These are phyloP conservation scores for Chlorokybus atmophyticus DNA, from an alignment of 139 green algal genomes.

Conservation along the genomic window DNA sequence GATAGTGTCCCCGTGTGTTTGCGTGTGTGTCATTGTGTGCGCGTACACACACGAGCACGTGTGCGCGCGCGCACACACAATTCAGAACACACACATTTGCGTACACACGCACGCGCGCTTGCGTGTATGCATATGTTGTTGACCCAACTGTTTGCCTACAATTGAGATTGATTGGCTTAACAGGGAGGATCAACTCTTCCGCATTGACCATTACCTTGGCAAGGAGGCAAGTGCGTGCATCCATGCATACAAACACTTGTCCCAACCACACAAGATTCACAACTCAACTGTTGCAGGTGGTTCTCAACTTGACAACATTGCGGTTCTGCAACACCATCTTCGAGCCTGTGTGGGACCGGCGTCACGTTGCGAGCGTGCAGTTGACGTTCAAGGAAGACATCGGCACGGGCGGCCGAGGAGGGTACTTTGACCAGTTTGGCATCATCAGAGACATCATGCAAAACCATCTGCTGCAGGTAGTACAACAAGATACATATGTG, in stretches of 20 bases:
- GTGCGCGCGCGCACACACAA: no score
- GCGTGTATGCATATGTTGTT: no score
- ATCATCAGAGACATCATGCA: conserved; percentile 91
- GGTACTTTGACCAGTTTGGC: conserved; percentile 93
- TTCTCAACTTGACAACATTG: conserved; percentile 88
- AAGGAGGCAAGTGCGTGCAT: conserved; percentile 83
- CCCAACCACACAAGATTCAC: no score
- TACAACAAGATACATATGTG: no score
- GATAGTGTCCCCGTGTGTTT: conserved; percentile 59
- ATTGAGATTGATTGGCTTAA: no score
- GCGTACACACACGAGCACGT: no score
- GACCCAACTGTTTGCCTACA: no score
- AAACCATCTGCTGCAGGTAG: conserved; percentile 78
- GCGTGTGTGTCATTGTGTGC: no score
- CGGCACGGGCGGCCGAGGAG: conserved; percentile 74
- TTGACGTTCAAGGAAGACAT: conserved; percentile 93
- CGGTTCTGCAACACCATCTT: conserved; percentile 89
- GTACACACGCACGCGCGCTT: no score
- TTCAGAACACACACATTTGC: no score
- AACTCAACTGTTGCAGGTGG: no score
- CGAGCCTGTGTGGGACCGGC: conserved; percentile 56
- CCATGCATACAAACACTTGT: no score
- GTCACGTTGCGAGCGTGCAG: conserved; percentile 74
- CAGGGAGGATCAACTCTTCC: conserved; percentile 75
- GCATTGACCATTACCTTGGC: conserved; percentile 96